Evolutionary conservation across 179 eudicot species (phyloP).

Genomic region (Silene coronaria): DNA sequence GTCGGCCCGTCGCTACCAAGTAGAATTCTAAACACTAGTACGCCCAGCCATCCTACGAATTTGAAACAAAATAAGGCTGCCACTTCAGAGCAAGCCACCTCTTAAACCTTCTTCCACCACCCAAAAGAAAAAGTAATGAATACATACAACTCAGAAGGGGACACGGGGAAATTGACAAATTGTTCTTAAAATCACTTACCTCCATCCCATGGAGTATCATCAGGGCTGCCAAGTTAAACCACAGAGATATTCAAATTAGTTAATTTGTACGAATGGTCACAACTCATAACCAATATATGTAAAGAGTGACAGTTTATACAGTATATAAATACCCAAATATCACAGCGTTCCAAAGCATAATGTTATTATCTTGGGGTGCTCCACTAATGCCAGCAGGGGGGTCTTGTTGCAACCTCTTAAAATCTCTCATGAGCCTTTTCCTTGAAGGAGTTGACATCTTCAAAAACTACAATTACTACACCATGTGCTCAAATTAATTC

Average conservation of each 20-base stretch:
- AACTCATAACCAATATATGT: background rate
- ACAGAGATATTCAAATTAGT: conserved; percentile 11
- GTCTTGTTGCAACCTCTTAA: conserved; percentile 77
- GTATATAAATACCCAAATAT: conserved; percentile 57
- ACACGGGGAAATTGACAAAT: background rate
- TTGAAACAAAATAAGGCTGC: background rate
- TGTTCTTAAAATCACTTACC: conserved; percentile 34
- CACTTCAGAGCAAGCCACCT: background rate
- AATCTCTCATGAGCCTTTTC: conserved; percentile 76
- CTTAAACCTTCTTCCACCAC: background rate
- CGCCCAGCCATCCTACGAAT: background rate
- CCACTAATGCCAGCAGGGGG: conserved; percentile 83
- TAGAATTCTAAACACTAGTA: too few species aligned
- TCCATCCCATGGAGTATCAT: conserved; percentile 85
- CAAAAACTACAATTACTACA: conserved; percentile 18
- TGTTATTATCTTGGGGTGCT: conserved; percentile 71
- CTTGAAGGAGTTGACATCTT: conserved; percentile 70
- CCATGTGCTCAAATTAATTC: background rate
- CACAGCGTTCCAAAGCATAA: conserved; percentile 85
- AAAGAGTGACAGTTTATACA: background rate
- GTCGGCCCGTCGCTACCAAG: too few species aligned
- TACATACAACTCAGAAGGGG: background rate
- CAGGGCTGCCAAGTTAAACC: conserved; percentile 51
- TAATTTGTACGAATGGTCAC: background rate
- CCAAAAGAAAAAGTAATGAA: background rate